Percentiles rank a stretch among this genome's conserved stretches.
Conservation (phyloP, 345 rosid genomes). For the Arabidopsis thaliana region DNA sequence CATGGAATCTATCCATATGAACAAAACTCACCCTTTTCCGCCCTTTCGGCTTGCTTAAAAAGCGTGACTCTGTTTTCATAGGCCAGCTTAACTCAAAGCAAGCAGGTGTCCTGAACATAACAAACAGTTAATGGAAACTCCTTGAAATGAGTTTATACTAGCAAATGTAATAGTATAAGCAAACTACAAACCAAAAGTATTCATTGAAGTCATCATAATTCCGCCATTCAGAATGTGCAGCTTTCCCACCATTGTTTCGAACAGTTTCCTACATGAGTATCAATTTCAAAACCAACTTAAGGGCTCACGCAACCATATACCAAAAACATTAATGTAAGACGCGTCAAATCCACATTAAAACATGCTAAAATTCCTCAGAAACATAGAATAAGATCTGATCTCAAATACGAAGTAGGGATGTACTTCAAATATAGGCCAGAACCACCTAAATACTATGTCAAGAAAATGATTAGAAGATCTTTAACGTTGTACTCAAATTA, state of each 20-base stretch:
- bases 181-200: slow-evolving; percentile 81
- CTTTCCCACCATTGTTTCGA: slow-evolving; percentile 83
- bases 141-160: slow-evolving; percentile 3
- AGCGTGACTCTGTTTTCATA: slow-evolving; percentile 60
- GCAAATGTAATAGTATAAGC: slow-evolving; percentile 26
- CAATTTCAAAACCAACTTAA: slow-evolving; percentile 32
- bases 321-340: slow-evolving; percentile 27
- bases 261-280: slow-evolving; percentile 64
- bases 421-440: slow-evolving; percentile 12
- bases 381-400: slow-evolving; percentile 23
- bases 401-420: slow-evolving; percentile 15
- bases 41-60: slow-evolving; percentile 59
- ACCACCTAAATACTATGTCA: slow-evolving; percentile 14
- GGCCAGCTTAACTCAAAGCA: slow-evolving; percentile 96
- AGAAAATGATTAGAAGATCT: slow-evolving; percentile 24
- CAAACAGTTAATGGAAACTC: slow-evolving; percentile 37
- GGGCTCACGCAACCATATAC: slow-evolving; percentile 21
- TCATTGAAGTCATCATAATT: slow-evolving; percentile 99
- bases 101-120: slow-evolving; percentile 74
- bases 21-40: slow-evolving; percentile 74
- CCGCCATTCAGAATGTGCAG: slow-evolving; percentile 97
- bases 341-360: slow-evolving; percentile 18
- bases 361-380: slow-evolving; percentile 16
- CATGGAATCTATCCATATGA: slow-evolving; percentile 21
- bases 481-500: slow-evolving; percentile 4